phyloP scores from a whole-genome alignment of 176 grass and related monocot genomes.

The Avena atlantica region DNA sequence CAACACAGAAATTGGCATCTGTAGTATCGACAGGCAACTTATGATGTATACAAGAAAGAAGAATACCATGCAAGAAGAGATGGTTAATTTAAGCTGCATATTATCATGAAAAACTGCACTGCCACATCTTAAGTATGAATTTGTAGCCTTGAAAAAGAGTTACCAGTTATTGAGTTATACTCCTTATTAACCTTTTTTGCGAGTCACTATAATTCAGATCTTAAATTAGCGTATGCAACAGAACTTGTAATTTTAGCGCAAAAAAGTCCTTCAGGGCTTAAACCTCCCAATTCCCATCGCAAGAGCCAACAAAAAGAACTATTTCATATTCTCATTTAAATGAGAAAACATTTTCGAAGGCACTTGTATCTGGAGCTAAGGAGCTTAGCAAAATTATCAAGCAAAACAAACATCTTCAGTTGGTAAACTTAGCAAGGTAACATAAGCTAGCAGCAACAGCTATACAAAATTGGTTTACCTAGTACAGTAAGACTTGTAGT shows the following conservation, averaged over 20 bases:
- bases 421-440: slow-evolving; percentile 8
- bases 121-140: not conserved
- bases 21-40: not conserved
- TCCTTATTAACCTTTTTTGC: not conserved
- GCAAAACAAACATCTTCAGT: not conserved
- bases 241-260: not conserved
- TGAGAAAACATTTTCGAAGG: not conserved
- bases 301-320: not conserved
- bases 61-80: not conserved
- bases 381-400: slow-evolving; percentile 5
- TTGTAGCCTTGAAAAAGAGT: not conserved
- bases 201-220: slow-evolving; percentile 8
- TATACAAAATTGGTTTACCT: not conserved
- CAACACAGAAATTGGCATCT: not conserved
- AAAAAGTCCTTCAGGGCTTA: slow-evolving; percentile 24
- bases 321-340: not conserved
- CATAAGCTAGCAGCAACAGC: not conserved
- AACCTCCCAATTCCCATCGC: not conserved
- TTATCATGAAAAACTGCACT: not conserved
- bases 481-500: slow-evolving; percentile 16
- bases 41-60: not conserved
- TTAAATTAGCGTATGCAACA: not conserved
- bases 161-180: not conserved
- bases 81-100: slow-evolving; percentile 30
- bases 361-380: not conserved